Base-by-base conservation (phyloP, 1,284 basidiomycete species). In the Boletus sp. region DNA sequence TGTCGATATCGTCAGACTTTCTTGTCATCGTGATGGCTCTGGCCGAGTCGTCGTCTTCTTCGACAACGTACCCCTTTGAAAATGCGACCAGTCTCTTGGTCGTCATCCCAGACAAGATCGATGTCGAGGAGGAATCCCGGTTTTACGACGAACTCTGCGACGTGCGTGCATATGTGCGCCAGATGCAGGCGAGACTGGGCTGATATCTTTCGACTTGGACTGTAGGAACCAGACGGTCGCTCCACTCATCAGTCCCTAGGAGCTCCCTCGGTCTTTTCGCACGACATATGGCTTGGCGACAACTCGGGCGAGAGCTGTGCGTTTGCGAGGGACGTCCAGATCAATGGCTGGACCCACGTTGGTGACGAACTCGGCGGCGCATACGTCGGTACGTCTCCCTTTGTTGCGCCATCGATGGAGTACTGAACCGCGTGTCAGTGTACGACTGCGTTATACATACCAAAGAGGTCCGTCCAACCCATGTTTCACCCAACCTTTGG, bases 301-400 rank as follows among this genome's bases (percentile, higher is more conserved):
- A 77, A 78, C 48, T 72, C 69, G 0, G 78, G 79, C 0, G 71
- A 75, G 51, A 77, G 75, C 42, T 56, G 58, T 0, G 68, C 72
- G 1, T 87, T 87, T 57, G 76, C 84, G 2, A 72, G 78, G 36
- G 76, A 79, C 54, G 82, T 86, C 3, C 69, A 72, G 39, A 82
- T 87, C 27, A 69, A 69, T 14, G 84, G 83, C 0, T 87, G 84
- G 84, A 81, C 78, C 14, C 79, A 72, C 51, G 83, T 87, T 8
- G 82, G 82, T 0, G 82, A 84, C 54, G 72, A 71, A 42, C 69
- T 70, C 0, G 76, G 78, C 16, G 81, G 81, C 1, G 81, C 78
- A 1, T 84, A 83, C 58, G 70, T 84, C 46, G 79, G 81, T 85
- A 41, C 45, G 74, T 58, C 43, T n/a, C 26, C 41, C 23, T 22